Evolutionary conservation across 2,329 filamentous ascomycete genomes (phyloP).

Genomic region (Aspergillus phoenicis): DNA sequence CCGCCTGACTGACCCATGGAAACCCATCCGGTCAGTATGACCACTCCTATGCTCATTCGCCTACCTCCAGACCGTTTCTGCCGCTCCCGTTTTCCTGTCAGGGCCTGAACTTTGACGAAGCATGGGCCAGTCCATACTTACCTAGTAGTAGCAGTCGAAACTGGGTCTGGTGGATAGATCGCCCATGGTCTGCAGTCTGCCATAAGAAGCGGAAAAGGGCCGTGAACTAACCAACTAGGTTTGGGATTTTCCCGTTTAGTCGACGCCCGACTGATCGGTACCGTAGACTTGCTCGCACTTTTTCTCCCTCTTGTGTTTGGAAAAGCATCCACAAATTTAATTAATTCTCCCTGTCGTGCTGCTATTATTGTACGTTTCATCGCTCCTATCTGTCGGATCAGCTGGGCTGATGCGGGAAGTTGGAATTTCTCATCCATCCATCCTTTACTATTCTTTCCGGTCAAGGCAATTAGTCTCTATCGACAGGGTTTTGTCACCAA

Average conservation of each 20-base stretch:
- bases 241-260: constrained; percentile 6
- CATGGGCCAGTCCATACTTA: constrained; percentile 23
- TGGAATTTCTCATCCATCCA: background rate
- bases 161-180: constrained; percentile 19
- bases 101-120: constrained; percentile 28
- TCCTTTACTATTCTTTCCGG: background rate
- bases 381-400: background rate
- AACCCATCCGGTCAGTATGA: constrained; percentile 3
- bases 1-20: constrained; percentile 9
- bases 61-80: constrained; percentile 27
- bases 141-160: constrained; percentile 8
- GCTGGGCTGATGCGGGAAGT: background rate
- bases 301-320: background rate
- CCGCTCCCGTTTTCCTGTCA: constrained; percentile 31
- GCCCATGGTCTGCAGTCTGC: constrained; percentile 8
- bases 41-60: constrained; percentile 14
- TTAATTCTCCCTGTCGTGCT: background rate
- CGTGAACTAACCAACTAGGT: background rate
- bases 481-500: background rate
- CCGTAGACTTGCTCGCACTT: constrained; percentile 7
- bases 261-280: constrained; percentile 5
- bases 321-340: background rate
- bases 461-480: background rate
- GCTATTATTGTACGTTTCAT: background rate
- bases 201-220: constrained; percentile 6